A percentile compares a stretch with the other conserved stretches of the same genome.
Conservation (phyloP, 2,329 filamentous ascomycete species). For the Monosporascus cannonballus region DNA sequence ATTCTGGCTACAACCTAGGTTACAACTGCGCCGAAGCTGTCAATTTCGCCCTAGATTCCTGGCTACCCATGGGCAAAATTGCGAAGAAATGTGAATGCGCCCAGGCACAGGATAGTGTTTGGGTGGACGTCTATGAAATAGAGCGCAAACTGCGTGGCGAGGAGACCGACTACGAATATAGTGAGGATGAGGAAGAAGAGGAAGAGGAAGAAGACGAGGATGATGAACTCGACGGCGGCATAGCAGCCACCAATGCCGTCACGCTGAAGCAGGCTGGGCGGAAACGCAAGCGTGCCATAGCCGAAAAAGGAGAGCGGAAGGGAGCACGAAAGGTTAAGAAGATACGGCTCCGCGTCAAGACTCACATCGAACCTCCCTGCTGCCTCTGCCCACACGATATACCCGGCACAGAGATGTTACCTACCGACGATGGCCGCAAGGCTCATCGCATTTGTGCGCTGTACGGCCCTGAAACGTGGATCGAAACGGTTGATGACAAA, state of each 20-base stretch:
- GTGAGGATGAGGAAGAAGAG: slow-evolving; percentile 65
- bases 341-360: slow-evolving; percentile 67
- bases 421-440: slow-evolving; percentile 80
- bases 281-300: slow-evolving; percentile 61
- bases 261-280: slow-evolving; percentile 52
- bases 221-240: slow-evolving; percentile 51
- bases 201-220: slow-evolving; percentile 58
- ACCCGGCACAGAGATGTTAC: slow-evolving; percentile 71
- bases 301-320: slow-evolving; percentile 44
- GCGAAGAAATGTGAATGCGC: slow-evolving; percentile 97
- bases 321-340: slow-evolving; percentile 66
- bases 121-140: slow-evolving; percentile 95
- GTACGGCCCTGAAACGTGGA: slow-evolving; percentile 88
- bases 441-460: slow-evolving; percentile 85
- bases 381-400: slow-evolving; percentile 90
- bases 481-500: slow-evolving; percentile 63
- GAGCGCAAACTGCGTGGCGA: slow-evolving; percentile 91
- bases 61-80: slow-evolving; percentile 90
- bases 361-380: slow-evolving; percentile 71
- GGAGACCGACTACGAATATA: slow-evolving; percentile 76
- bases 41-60: slow-evolving; percentile 93
- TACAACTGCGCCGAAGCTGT: slow-evolving; percentile 99
- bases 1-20: slow-evolving; percentile 94
- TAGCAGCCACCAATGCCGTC: slow-evolving; percentile 66
- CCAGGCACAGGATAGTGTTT: slow-evolving; percentile 91